Evolutionary conservation across 306 rosid genomes (phyloP).

Genomic region (Vicia villosa): DNA sequence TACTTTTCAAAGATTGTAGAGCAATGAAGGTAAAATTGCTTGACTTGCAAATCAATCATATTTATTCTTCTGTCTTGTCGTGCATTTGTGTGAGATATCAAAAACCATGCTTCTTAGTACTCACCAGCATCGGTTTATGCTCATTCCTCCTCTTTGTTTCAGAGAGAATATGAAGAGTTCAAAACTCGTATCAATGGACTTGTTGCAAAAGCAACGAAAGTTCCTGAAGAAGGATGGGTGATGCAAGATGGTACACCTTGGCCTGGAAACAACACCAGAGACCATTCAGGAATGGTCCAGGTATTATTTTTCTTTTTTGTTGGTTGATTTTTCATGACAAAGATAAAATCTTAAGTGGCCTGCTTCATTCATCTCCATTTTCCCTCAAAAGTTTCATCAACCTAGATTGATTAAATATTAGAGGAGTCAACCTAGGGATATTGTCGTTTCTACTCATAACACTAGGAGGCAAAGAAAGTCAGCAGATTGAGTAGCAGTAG

Average conservation of each 20-base stretch:
- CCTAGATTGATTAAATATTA: slow-evolving; percentile 13
- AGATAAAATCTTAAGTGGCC: slow-evolving; percentile 5
- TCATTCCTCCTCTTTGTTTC: slow-evolving; percentile 15
- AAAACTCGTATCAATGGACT: slow-evolving; percentile 84
- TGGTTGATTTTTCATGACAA: slow-evolving; percentile 18
- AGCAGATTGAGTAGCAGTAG: too few relatives aligned
- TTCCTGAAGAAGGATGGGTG: slow-evolving; percentile 98
- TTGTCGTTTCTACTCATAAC: not conserved
- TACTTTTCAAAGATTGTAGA: slow-evolving; percentile 93
- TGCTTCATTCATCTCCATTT: slow-evolving; percentile 1
- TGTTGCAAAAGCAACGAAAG: slow-evolving; percentile 81
- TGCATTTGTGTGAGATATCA: not conserved
- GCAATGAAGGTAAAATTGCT: slow-evolving; percentile 80
- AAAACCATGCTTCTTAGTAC: slow-evolving; percentile 6
- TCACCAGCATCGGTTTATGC: slow-evolving; percentile 20
- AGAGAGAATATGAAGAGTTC: slow-evolving; percentile 98
- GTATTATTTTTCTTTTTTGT: slow-evolving; percentile 41
- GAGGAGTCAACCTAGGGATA: slow-evolving; percentile 1
- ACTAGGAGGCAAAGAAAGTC: too few relatives aligned
- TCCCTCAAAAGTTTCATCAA: slow-evolving; percentile 9
- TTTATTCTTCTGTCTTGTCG: not conserved
- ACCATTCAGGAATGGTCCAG: slow-evolving; percentile 99
- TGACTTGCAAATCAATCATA: slow-evolving; percentile 13
- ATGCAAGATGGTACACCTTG: slow-evolving; percentile 99
- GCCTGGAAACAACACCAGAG: slow-evolving; percentile 98